phyloP scores from a whole-genome alignment of 495 filamentous ascomycete genomes.

The Lasiosphaeria ovina region DNA sequence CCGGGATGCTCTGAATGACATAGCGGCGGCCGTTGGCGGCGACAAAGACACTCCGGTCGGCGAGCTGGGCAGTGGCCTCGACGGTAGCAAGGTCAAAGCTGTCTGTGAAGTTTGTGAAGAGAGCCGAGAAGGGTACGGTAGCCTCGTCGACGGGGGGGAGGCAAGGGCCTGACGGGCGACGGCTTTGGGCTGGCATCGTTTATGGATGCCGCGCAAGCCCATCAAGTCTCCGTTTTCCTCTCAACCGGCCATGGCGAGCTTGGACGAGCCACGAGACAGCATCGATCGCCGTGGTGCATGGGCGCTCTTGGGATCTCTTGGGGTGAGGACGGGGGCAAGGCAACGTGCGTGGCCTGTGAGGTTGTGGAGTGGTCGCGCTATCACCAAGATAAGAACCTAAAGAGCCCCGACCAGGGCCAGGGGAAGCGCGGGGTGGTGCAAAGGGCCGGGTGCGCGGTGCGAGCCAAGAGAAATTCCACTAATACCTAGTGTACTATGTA shows the following conservation, averaged over 20 bases:
- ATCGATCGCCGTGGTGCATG: constrained; percentile 25
- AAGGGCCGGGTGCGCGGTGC: too few species aligned
- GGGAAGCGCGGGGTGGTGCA: too few species aligned
- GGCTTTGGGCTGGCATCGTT: constrained; percentile 29
- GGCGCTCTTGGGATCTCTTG: constrained; percentile 4
- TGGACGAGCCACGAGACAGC: constrained; percentile 13
- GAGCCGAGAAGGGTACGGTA: constrained; percentile 31
- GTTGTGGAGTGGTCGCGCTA: too few species aligned
- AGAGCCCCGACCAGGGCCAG: too few species aligned
- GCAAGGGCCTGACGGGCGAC: constrained; percentile 22
- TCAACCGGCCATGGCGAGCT: constrained; percentile 31
- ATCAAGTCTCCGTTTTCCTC: constrained; percentile 8
- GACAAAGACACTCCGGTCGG: constrained; percentile 31
- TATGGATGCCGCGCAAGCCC: constrained; percentile 30
- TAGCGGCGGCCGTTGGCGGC: constrained; percentile 30
- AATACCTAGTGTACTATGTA: too few species aligned
- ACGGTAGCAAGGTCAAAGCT: constrained; percentile 31
- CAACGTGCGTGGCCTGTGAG: too few species aligned
- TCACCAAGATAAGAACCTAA: too few species aligned
- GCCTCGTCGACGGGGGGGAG: constrained; percentile 29
- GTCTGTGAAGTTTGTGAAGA: constrained; percentile 29
- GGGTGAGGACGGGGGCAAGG: not conserved
- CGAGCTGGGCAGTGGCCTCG: constrained; percentile 30
- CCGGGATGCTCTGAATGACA: constrained; percentile 30
- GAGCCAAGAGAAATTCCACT: too few species aligned